A percentile compares a stretch with the other conserved stretches of the same genome.
Evolutionary conservation across 352 stramenopile species (phyloP).

Genomic region (Phytophthora boehmeriae): DNA sequence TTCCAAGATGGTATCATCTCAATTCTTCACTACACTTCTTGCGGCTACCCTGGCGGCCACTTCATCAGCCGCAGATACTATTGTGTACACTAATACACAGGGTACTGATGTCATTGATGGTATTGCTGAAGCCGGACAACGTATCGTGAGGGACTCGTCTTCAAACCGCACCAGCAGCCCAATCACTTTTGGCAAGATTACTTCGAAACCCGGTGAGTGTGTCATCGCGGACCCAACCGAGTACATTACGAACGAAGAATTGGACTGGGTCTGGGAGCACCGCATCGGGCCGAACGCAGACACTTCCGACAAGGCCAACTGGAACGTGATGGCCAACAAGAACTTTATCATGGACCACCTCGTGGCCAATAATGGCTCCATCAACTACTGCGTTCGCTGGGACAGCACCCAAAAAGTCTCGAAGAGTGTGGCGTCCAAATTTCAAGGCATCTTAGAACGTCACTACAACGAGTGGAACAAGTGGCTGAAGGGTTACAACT

Average conservation of each 20-base stretch:
- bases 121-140: background rate
- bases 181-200: constrained; percentile 27
- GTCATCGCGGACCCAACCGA: constrained; percentile 19
- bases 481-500: constrained; percentile 28
- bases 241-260: constrained; percentile 21
- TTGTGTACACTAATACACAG: no score
- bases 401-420: constrained; percentile 41
- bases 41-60: no score
- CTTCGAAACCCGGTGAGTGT: constrained; percentile 22
- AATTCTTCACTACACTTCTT: no score
- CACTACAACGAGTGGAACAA: constrained; percentile 33
- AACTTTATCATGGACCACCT: constrained; percentile 41
- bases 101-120: no score
- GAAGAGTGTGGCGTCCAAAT: constrained; percentile 38
- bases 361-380: constrained; percentile 26
- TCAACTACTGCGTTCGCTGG: constrained; percentile 55
- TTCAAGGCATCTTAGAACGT: constrained; percentile 39
- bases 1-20: no score
- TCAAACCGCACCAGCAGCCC: background rate
- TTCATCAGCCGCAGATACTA: no score
- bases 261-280: constrained; percentile 32
- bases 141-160: background rate
- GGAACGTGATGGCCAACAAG: constrained; percentile 1
- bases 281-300: constrained; percentile 9
- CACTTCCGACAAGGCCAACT: background rate